Percentiles rank a stretch among this genome's conserved stretches.
Conservation (phyloP, 495 filamentous ascomycete species). For the Penicilliopsis zonata region DNA sequence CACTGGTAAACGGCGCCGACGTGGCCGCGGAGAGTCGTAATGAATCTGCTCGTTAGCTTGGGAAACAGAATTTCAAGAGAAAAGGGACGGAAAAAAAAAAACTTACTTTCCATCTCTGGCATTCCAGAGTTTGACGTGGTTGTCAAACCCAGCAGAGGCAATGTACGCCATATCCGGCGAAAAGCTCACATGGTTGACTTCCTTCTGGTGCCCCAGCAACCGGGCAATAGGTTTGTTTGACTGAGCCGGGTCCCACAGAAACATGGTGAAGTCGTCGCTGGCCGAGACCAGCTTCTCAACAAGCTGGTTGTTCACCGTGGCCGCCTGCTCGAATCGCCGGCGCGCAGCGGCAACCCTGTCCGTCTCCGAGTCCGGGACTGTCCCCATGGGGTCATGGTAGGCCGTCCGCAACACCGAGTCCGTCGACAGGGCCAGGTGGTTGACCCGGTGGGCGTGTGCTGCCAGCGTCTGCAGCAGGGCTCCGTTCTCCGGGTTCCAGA, state of each 20-base stretch:
- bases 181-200: conserved; percentile 91
- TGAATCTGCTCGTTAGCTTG: conserved; percentile 47
- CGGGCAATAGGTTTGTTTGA: conserved; percentile 78
- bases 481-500: conserved; percentile 75
- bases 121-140: conserved; percentile 82
- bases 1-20: conserved; percentile 89
- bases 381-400: conserved; percentile 73
- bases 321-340: conserved; percentile 80
- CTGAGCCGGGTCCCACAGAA: conserved; percentile 77
- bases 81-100: background rate
- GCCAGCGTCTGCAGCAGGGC: conserved; percentile 68
- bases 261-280: conserved; percentile 93
- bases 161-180: conserved; percentile 80
- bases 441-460: conserved; percentile 88
- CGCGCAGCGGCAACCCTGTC: conserved; percentile 65
- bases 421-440: conserved; percentile 88
- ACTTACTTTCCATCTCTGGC: conserved; percentile 52
- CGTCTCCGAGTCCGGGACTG: conserved; percentile 53
- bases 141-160: conserved; percentile 83
- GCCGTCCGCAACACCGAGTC: conserved; percentile 82
- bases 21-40: conserved; percentile 79
- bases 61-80: background rate
- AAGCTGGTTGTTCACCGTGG: conserved; percentile 63
- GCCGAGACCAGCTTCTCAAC: conserved; percentile 83
- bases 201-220: conserved; percentile 87